A percentile compares a stretch with the other conserved stretches of the same genome.
phyloP scores from a whole-genome alignment of 345 rosid species.

The Populus nigra region DNA sequence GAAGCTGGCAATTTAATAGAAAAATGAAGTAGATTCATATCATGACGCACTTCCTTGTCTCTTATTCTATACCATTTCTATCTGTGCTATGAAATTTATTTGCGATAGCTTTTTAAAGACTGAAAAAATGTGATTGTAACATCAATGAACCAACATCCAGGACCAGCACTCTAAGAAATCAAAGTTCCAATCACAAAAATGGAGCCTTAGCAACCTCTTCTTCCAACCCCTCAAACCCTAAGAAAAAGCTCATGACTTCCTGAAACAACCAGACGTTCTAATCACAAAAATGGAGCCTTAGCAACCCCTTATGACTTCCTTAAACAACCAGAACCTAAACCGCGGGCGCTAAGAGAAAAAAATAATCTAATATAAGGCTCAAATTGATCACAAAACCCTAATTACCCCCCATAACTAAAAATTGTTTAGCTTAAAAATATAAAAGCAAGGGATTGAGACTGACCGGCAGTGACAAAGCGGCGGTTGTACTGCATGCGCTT shows the following conservation, averaged over 20 bases:
- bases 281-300: neutral
- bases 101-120: neutral
- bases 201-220: neutral
- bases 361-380: neutral
- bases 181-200: neutral
- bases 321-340: neutral
- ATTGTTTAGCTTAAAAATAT: neutral
- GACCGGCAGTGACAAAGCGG: neutral
- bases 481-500: neutral
- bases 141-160: neutral
- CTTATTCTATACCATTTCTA: neutral
- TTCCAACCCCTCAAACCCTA: neutral
- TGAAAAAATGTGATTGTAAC: neutral
- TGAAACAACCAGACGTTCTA: neutral
- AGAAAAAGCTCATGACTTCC: neutral
- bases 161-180: neutral
- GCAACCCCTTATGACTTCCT: neutral
- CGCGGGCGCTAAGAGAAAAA: neutral
- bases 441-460: neutral
- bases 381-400: neutral
- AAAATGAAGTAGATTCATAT: neutral
- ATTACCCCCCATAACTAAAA: neutral
- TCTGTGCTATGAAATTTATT: neutral
- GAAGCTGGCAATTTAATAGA: neutral
- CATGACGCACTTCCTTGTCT: neutral